Conservation (phyloP, 495 filamentous ascomycete species). For the Cercophora samala region DNA sequence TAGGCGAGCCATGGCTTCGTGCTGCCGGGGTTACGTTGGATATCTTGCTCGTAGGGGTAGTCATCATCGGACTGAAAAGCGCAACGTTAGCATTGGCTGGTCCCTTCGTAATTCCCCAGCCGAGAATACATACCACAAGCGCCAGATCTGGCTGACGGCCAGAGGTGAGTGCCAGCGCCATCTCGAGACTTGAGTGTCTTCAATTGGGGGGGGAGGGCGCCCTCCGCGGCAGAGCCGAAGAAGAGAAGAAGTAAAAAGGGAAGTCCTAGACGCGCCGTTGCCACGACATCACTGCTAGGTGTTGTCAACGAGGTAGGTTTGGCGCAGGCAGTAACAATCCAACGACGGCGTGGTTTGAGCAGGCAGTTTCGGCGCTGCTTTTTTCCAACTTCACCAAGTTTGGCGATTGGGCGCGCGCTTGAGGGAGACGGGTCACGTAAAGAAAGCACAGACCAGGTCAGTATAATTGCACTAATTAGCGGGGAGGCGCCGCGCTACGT, state of each 20-base stretch:
- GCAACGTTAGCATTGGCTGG: conserved; percentile 5
- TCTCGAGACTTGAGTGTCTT: conserved; percentile 18
- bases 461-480: conserved; percentile 7
- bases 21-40: conserved; percentile 77
- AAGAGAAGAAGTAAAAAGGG: conserved; percentile 6
- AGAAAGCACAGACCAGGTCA: conserved; percentile 7
- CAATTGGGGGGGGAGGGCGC: conserved; percentile 12
- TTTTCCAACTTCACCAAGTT: conserved; percentile 21
- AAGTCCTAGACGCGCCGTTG: conserved; percentile 22
- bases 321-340: conserved; percentile 26
- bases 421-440: conserved; percentile 2
- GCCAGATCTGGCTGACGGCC: conserved; percentile 59
- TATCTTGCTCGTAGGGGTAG: conserved; percentile 92
- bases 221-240: conserved; percentile 13
- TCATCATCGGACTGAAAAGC: conserved; percentile 70
- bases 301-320: conserved; percentile 15
- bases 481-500: background rate
- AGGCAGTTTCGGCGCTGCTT: conserved; percentile 23
- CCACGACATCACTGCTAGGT: conserved; percentile 35
- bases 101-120: background rate
- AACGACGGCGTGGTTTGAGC: conserved; percentile 19
- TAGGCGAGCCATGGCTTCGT: conserved; percentile 97
- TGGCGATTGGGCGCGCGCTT: conserved; percentile 25
- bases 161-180: conserved; percentile 31
- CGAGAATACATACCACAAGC: conserved; percentile 64